phyloP scores from a whole-genome alignment of 148 eudicot genomes.

The Fagopyrum homotropicum region DNA sequence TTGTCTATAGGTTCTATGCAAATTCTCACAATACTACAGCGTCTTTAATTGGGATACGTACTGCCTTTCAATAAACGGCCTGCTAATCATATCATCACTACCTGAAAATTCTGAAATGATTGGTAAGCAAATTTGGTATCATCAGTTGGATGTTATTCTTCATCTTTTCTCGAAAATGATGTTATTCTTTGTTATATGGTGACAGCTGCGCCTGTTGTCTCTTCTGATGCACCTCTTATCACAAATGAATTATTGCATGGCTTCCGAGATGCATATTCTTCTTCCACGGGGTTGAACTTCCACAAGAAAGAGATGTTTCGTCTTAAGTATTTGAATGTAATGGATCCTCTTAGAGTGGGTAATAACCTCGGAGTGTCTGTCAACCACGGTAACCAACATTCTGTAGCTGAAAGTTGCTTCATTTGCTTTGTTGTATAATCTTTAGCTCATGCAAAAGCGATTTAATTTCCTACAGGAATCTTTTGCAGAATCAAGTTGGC shows the following conservation, averaged over 20 bases:
- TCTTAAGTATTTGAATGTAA: slow-evolving; percentile 34
- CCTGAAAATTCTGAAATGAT: slow-evolving; percentile 19
- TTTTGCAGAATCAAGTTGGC: slow-evolving; percentile 7
- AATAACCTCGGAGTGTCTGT: slow-evolving; percentile 54
- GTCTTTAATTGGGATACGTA: slow-evolving; percentile 41
- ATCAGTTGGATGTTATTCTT: not conserved
- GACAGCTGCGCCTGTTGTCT: slow-evolving; percentile 25
- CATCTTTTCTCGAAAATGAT: not conserved
- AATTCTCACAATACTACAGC: slow-evolving; percentile 42
- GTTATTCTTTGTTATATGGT: slow-evolving; percentile 3
- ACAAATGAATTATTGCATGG: slow-evolving; percentile 21
- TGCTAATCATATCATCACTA: slow-evolving; percentile 27
- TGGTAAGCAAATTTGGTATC: slow-evolving; percentile 22
- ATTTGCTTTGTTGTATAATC: too few relatives aligned
- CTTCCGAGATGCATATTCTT: slow-evolving; percentile 16
- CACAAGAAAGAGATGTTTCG: slow-evolving; percentile 19
- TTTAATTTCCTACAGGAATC: not conserved
- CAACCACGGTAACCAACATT: slow-evolving; percentile 25
- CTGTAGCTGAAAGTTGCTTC: too few relatives aligned
- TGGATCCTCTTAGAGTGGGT: slow-evolving; percentile 47
- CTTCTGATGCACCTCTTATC: slow-evolving; percentile 22
- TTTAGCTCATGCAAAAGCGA: too few relatives aligned
- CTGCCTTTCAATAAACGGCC: slow-evolving; percentile 36
- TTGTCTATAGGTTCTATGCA: slow-evolving; percentile 35
- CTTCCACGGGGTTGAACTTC: slow-evolving; percentile 5